Conservation (phyloP, 2,329 filamentous ascomycete genomes). For the Penicillium sp. region DNA sequence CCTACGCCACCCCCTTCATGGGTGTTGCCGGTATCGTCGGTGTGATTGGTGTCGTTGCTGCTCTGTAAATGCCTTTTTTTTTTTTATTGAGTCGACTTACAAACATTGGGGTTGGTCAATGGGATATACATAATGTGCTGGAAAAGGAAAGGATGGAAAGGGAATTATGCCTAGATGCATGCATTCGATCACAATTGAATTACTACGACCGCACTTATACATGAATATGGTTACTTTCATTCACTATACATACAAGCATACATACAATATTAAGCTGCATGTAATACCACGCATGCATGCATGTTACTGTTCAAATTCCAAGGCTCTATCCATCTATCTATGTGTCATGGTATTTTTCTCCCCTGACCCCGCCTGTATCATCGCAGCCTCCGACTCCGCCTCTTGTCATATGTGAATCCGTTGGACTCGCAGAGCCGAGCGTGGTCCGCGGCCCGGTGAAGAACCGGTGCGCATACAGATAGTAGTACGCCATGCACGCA, state of each 20-base stretch:
- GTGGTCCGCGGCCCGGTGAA: conserved; percentile 66
- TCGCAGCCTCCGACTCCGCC: neutral
- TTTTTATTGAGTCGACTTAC: too few relatives aligned
- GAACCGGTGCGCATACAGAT: conserved; percentile 63
- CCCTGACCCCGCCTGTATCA: neutral
- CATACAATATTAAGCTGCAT: neutral
- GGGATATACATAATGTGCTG: neutral
- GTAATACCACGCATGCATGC: neutral
- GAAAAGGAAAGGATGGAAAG: too few relatives aligned
- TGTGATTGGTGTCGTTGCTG: conserved; percentile 37
- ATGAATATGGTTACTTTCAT: neutral
- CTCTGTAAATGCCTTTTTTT: conserved; percentile 27
- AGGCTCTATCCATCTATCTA: neutral
- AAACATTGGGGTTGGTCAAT: neutral
- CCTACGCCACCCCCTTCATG: conserved; percentile 24
- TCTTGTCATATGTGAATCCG: neutral
- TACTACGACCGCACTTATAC: neutral
- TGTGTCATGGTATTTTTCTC: neutral
- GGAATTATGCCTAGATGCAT: too few relatives aligned
- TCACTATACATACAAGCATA: neutral
- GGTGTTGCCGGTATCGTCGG: conserved; percentile 33
- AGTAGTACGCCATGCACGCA: conserved; percentile 61
- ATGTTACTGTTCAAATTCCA: neutral
- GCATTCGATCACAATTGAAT: neutral
- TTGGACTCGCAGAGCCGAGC: conserved; percentile 31